A percentile compares a stretch with the other conserved stretches of the same genome.
Evolutionary conservation across 2,329 filamentous ascomycete genomes (phyloP).

Genomic region (Aspergillus viridinutans): DNA sequence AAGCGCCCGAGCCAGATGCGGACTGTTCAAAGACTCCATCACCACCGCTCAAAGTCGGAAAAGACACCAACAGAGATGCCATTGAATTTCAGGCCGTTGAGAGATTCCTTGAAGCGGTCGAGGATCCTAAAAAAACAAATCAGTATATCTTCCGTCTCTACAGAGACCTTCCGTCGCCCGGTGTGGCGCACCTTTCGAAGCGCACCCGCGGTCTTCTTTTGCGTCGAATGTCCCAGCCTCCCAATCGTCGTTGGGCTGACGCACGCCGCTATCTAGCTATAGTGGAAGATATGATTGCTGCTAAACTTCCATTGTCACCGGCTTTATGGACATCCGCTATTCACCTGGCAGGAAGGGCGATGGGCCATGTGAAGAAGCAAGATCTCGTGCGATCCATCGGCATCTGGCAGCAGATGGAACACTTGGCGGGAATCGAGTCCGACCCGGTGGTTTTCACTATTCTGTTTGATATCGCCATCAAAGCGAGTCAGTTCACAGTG

Average conservation of each 20-base stretch:
- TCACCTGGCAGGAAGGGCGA: slow-evolving; percentile 70
- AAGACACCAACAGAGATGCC: slow-evolving; percentile 22
- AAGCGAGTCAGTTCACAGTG: slow-evolving; percentile 75
- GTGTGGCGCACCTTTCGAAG: slow-evolving; percentile 48
- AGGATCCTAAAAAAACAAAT: slow-evolving; percentile 43
- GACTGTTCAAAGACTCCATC: neutral
- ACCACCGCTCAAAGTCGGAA: slow-evolving; percentile 28
- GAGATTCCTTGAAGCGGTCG: slow-evolving; percentile 39
- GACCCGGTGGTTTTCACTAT: slow-evolving; percentile 88
- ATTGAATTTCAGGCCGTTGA: slow-evolving; percentile 35
- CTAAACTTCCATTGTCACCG: slow-evolving; percentile 63
- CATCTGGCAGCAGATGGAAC: slow-evolving; percentile 89
- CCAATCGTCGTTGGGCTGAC: slow-evolving; percentile 47
- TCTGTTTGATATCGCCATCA: slow-evolving; percentile 82
- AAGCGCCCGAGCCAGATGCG: neutral
- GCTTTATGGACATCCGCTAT: slow-evolving; percentile 82
- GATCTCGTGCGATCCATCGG: slow-evolving; percentile 67
- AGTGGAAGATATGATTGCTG: slow-evolving; percentile 74
- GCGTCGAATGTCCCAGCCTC: slow-evolving; percentile 59
- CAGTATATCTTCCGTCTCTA: slow-evolving; percentile 52
- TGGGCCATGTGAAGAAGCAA: slow-evolving; percentile 52
- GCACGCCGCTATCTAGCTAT: slow-evolving; percentile 74
- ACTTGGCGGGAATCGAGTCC: slow-evolving; percentile 58
- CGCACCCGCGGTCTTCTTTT: slow-evolving; percentile 60
- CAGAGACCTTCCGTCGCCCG: slow-evolving; percentile 49